Evolutionary conservation across 2,329 filamentous ascomycete species (phyloP).

Genomic region (Zelopaecilomyces penicillatus): DNA sequence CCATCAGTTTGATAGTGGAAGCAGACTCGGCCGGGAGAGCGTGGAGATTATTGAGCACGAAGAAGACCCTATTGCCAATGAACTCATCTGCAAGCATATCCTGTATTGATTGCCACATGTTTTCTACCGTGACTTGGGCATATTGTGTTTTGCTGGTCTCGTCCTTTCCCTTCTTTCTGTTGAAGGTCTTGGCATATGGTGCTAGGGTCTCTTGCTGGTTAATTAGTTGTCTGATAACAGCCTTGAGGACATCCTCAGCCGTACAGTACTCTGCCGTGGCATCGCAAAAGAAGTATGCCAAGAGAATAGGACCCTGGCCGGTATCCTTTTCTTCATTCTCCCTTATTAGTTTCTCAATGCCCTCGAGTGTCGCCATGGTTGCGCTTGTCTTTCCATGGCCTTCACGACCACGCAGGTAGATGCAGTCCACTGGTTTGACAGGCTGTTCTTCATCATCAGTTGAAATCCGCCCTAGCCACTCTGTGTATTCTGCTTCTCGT

Average conservation of each 20-base stretch:
- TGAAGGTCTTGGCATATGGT: conserved; percentile 27
- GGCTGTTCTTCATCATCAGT: neutral
- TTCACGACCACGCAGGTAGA: conserved; percentile 33
- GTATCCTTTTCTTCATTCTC: conserved; percentile 11
- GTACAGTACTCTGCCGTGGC: conserved; percentile 26
- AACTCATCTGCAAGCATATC: conserved; percentile 31
- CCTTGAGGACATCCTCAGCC: conserved; percentile 33
- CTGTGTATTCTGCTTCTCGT: conserved; percentile 25
- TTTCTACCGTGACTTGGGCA: conserved; percentile 26
- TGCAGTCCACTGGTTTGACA: conserved; percentile 18
- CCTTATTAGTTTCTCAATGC: conserved; percentile 23
- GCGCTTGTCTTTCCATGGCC: conserved; percentile 35
- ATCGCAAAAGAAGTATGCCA: conserved; percentile 37
- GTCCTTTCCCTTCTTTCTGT: conserved; percentile 20
- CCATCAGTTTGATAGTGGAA: conserved; percentile 27
- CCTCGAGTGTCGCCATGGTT: conserved; percentile 27
- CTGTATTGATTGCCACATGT: conserved; percentile 33
- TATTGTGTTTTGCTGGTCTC: conserved; percentile 11
- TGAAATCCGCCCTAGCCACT: conserved; percentile 23
- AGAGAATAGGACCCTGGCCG: conserved; percentile 19
- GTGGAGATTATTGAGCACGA: conserved; percentile 34
- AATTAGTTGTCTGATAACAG: conserved; percentile 30
- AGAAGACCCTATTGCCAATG: conserved; percentile 22
- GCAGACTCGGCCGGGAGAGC: conserved; percentile 23
- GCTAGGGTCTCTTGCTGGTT: conserved; percentile 24